Evolutionary conservation across 129 eudicot species (phyloP).

Genomic region (carrot (Daucus carota)): DNA sequence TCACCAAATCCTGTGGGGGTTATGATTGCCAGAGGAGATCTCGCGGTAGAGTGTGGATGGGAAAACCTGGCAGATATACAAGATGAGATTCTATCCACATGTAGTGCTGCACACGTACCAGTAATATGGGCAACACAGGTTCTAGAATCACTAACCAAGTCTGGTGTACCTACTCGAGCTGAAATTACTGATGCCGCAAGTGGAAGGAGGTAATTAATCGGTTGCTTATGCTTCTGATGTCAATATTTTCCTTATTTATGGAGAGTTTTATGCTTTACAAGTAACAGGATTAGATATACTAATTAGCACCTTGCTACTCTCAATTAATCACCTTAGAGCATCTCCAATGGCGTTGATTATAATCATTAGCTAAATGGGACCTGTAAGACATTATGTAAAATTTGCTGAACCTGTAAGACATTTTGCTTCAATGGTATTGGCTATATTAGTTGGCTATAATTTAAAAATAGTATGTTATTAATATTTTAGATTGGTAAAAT

Average conservation of each 20-base stretch:
- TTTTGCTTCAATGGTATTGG: too few species aligned
- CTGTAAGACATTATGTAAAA: too few species aligned
- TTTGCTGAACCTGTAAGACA: too few species aligned
- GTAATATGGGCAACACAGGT: constrained; percentile 82
- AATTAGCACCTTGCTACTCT: background rate
- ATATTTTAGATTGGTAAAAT: too few species aligned
- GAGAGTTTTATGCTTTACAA: background rate
- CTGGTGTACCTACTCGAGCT: constrained; percentile 80
- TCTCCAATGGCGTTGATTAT: too few species aligned
- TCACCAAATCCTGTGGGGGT: constrained; percentile 61
- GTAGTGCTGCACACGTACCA: constrained; percentile 70
- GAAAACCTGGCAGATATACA: constrained; percentile 66
- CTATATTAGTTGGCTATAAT: too few species aligned
- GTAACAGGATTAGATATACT: background rate
- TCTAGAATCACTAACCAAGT: constrained; percentile 59
- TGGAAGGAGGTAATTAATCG: constrained; percentile 50
- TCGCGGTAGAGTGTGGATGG: constrained; percentile 89
- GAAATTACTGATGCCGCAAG: constrained; percentile 71
- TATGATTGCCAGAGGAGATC: constrained; percentile 91
- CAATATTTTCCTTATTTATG: background rate
- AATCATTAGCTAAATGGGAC: too few species aligned
- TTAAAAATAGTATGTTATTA: too few species aligned
- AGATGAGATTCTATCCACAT: constrained; percentile 53
- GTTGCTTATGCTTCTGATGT: background rate
- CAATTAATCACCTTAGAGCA: background rate